These are phyloP conservation scores for Pulveroboletus sp. DNA, from an alignment of 768 basidiomycete genomes.

Conservation along the genomic window DNA sequence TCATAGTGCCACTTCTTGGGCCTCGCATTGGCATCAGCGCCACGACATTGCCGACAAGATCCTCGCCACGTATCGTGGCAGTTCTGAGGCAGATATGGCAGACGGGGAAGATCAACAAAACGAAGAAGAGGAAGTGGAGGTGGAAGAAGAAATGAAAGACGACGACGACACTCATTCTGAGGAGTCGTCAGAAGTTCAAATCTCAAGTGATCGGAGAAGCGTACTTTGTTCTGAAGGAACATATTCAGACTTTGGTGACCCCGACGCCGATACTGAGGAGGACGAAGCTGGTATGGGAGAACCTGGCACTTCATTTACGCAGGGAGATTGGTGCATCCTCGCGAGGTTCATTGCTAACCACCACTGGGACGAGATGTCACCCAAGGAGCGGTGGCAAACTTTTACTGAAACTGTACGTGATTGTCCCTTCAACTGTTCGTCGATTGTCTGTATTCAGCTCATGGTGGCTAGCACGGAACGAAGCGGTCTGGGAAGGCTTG, in stretches of 20 bases:
- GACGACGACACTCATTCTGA: constrained; percentile 22
- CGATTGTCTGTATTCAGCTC: neutral
- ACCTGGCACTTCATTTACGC: constrained; percentile 44
- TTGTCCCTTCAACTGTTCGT: neutral
- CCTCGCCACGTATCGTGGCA: constrained; percentile 33
- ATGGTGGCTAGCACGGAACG: constrained; percentile 41
- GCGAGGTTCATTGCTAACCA: constrained; percentile 54
- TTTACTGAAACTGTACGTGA: constrained; percentile 47
- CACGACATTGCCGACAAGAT: constrained; percentile 68
- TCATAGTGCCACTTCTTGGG: constrained; percentile 60
- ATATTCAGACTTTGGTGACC: constrained; percentile 16
- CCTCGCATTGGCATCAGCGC: constrained; percentile 59
- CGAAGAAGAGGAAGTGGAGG: constrained; percentile 29
- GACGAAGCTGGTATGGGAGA: constrained; percentile 46
- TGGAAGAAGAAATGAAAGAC: constrained; percentile 22
- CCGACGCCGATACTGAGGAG: constrained; percentile 23
- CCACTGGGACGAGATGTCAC: constrained; percentile 39
- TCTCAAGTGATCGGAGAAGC: constrained; percentile 13
- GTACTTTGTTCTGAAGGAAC: constrained; percentile 20
- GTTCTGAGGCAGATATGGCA: constrained; percentile 30
- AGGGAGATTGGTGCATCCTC: constrained; percentile 58
- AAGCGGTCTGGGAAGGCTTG: constrained; percentile 51
- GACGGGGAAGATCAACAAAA: constrained; percentile 36
- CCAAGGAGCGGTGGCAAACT: constrained; percentile 50
- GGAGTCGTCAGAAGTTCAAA: constrained; percentile 14